Base-by-base conservation (phyloP, 345 rosid genomes). In the Aquilaria malaccensis region DNA sequence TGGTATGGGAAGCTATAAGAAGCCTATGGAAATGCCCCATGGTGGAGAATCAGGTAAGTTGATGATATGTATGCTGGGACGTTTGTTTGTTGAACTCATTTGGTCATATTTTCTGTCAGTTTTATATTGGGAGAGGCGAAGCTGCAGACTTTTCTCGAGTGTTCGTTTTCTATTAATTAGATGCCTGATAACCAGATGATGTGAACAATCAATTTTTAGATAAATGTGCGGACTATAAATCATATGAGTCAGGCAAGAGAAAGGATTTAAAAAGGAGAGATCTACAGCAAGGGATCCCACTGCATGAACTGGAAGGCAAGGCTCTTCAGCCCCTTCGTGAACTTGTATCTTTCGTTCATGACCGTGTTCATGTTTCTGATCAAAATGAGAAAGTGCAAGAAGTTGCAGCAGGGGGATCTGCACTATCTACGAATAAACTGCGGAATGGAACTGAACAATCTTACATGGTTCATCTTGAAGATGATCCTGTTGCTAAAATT, bases 281-380 rank as follows among this genome's bases (percentile, higher is more conserved):
- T 37, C 69, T 52, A n/a, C 63, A 33, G 6, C 74, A 67, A 54
- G 68, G 54, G 58, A 62, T 72, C 33, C 50, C 66, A 9, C 59
- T 85, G 76, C 72, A 74, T 72, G 77, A 76, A 48, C 65, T 89
- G 49, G 85, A 80, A 55, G 80, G 87, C 31, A 60, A 10, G 66
- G 56, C 83, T 63, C 67, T 73, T 45, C 83, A 76, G 73, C 80
- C 80, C 72, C 85, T 87, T 73, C 89, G 77, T 57, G 77, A 83
- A 55, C 85, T 93, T 62, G 84, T 87, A 74, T 82, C 95, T 71
- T 72, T 86, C 61, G 96, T 87, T 66, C 95, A 87, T 77, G 79
- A 80, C 57, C 71, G 45, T 50, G 83, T 90, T 55, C 84, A 77
- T 73, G 61, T 67, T 59, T 74, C 64, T 63, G 80, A 63, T 60